Evolutionary conservation across 768 basidiomycete genomes (phyloP).

Genomic region (Rhizopogon sp.): DNA sequence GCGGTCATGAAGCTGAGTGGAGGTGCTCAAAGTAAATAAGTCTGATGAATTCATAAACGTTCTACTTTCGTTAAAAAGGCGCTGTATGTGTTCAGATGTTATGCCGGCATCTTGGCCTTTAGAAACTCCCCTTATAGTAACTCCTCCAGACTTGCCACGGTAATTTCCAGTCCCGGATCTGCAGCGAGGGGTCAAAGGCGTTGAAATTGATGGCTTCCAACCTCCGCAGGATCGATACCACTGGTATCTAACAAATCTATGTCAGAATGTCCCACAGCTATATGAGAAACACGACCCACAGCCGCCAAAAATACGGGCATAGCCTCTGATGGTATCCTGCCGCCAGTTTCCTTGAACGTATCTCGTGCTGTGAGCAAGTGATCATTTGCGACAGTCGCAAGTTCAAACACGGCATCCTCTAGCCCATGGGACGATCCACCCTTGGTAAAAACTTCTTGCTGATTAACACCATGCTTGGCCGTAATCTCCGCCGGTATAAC

Average conservation of each 20-base stretch:
- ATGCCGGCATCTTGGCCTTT: slow-evolving; percentile 27
- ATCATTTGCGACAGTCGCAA: slow-evolving; percentile 78
- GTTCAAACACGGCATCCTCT: slow-evolving; percentile 77
- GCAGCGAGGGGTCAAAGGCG: slow-evolving; percentile 60
- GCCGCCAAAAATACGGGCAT: slow-evolving; percentile 71
- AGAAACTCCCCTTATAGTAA: slow-evolving; percentile 39
- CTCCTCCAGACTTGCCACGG: slow-evolving; percentile 66
- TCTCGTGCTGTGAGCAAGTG: slow-evolving; percentile 70
- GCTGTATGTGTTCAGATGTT: slow-evolving; percentile 4
- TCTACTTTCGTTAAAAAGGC: slow-evolving; percentile 1
- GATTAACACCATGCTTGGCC: slow-evolving; percentile 68
- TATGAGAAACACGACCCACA: slow-evolving; percentile 40
- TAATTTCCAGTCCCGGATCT: slow-evolving; percentile 69
- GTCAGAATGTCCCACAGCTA: slow-evolving; percentile 2
- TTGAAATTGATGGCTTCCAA: slow-evolving; percentile 71
- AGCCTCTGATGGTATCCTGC: slow-evolving; percentile 49
- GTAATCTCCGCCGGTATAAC: slow-evolving; percentile 81
- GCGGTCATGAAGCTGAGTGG: not conserved
- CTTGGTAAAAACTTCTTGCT: slow-evolving; percentile 71
- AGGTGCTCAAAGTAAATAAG: not conserved
- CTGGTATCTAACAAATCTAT: slow-evolving; percentile 49
- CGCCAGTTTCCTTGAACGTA: slow-evolving; percentile 54
- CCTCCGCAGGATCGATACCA: slow-evolving; percentile 54
- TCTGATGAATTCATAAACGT: not conserved
- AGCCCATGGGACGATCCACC: slow-evolving; percentile 53